Evolutionary conservation across 306 rosid species (phyloP), one percentile per base, ranked within the genome.

Genomic region (Geum urbanum): DNA sequence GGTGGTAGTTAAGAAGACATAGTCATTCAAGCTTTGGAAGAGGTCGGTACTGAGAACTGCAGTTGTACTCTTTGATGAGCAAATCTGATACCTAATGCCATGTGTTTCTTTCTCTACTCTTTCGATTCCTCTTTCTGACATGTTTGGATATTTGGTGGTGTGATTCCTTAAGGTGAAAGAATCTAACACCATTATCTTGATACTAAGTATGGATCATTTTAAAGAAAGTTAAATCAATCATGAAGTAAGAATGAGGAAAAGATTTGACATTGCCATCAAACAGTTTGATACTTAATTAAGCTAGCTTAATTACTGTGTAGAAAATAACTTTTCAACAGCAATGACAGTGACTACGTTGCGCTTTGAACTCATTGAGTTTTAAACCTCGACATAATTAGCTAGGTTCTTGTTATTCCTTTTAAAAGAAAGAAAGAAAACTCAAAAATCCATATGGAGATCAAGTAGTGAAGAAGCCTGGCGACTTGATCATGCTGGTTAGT

Each of bases 1-100:
- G 65, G 66, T 54, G 9, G 13, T 67, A 52, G 67, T 58, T 75
- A 59, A 58, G 55, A 57, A 22, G 73, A 68, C 68, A 47, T 49
- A n/a, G 78, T 75, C 78, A 66, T 54, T 15, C 8, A 40, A 37
- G 60, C 50, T 35, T 45, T 18, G 13, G 52, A 74, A 57, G 27
- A 56, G 19, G 43, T 66, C 72, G 19, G 19, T 57, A 27, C 63
- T 57, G 9, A 32, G 47, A 35, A 14, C 59, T 61, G 11, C 12
- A 32, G 37, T 32, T 2, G 37, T 32, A 32, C 37, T 32, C 37
- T 32, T 48, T 6, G 53, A 60, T 47, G 57, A 59, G 67, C 15
- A 35, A 35, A 40, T 35, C 7, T 62, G 44, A n/a, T 66, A 73
- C 72, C 77, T 73, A 73, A 73, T 22, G 16, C 72, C 67, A 74